Percentiles rank a stretch among this genome's conserved stretches.
Evolutionary conservation across 306 rosid species (phyloP).

Genomic region (Castanopsis chinensis): DNA sequence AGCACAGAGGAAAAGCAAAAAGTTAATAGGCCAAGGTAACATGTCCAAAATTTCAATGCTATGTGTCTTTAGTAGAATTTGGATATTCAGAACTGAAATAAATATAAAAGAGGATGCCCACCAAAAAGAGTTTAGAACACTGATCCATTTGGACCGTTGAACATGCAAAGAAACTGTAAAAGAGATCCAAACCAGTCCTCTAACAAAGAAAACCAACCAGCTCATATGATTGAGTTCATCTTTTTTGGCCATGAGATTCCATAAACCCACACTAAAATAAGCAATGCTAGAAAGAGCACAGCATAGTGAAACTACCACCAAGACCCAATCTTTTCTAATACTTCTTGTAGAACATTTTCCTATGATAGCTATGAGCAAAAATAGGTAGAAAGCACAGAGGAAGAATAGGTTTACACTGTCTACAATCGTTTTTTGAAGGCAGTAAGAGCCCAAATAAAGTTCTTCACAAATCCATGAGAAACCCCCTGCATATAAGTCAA

Average conservation of each 20-base stretch:
- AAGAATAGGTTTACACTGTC: constrained; percentile 40
- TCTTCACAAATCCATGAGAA: constrained; percentile 44
- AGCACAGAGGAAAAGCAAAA: constrained; percentile 50
- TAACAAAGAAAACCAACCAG: constrained; percentile 31
- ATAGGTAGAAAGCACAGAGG: constrained; percentile 29
- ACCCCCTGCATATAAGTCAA: constrained; percentile 28
- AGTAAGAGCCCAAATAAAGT: constrained; percentile 39
- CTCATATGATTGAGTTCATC: constrained; percentile 5
- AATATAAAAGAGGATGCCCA: constrained; percentile 45
- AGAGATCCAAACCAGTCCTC: constrained; percentile 57
- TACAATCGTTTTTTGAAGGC: constrained; percentile 37
- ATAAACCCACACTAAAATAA: constrained; percentile 36
- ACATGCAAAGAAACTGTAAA: constrained; percentile 45
- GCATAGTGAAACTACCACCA: constrained; percentile 34
- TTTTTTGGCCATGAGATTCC: constrained; percentile 32
- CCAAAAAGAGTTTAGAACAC: constrained; percentile 48
- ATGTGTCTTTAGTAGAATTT: constrained; percentile 29
- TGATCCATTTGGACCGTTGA: constrained; percentile 40
- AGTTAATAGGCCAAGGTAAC: constrained; percentile 35
- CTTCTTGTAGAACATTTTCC: constrained; percentile 16
- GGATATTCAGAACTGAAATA: constrained; percentile 44
- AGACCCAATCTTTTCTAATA: constrained; percentile 25
- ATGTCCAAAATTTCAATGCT: constrained; percentile 31
- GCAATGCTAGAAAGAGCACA: constrained; percentile 43
- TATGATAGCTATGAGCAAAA: constrained; percentile 22